Conservation (phyloP, 495 filamentous ascomycete species). For the Neurospora sp. region DNA sequence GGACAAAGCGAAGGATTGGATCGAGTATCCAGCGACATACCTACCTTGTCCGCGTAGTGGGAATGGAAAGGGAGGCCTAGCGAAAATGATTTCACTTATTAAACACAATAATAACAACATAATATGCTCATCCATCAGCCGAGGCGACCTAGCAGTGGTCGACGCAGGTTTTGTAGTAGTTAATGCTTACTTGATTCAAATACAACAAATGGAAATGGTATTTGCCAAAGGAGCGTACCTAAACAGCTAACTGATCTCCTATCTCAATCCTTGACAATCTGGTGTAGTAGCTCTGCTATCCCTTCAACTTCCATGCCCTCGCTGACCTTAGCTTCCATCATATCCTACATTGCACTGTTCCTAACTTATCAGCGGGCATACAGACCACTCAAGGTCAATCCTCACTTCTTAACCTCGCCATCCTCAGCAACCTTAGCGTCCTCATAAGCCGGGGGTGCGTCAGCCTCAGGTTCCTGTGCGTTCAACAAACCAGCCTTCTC, state of each 20-base stretch:
- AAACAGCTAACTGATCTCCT: neutral
- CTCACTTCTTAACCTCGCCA: neutral
- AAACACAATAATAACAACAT: neutral
- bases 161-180: neutral
- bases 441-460: constrained; percentile 30
- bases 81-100: neutral
- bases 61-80: neutral
- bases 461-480: constrained; percentile 17
- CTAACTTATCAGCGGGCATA: too few species aligned
- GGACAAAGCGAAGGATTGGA: too few species aligned
- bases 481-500: constrained; percentile 37
- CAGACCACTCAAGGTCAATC: too few species aligned
- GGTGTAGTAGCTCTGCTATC: neutral
- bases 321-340: too few species aligned
- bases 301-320: neutral
- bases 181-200: neutral
- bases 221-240: neutral
- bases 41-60: too few species aligned
- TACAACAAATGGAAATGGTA: neutral
- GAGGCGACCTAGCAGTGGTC: neutral
- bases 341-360: too few species aligned
- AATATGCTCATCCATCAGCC: neutral
- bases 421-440: constrained; percentile 4
- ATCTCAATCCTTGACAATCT: neutral
- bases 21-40: too few species aligned